These are phyloP conservation scores for Trametes gibbosa DNA, from an alignment of 768 basidiomycete genomes.

Conservation along the genomic window DNA sequence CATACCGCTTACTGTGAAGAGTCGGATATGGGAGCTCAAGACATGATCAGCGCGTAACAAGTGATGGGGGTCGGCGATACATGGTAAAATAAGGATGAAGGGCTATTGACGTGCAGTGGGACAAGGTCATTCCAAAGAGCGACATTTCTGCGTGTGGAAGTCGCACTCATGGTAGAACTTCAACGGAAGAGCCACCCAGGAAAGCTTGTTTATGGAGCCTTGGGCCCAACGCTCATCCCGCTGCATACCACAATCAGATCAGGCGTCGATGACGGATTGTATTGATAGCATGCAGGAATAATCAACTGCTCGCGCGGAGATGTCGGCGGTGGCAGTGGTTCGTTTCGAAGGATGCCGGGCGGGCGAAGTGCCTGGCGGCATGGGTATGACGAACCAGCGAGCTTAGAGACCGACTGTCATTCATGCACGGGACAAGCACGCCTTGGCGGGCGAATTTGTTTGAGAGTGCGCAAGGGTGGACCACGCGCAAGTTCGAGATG, in stretches of 20 bases:
- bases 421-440: constrained; percentile 39
- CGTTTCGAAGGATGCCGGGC: constrained; percentile 28
- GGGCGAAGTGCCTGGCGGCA: constrained; percentile 39
- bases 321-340: constrained; percentile 47
- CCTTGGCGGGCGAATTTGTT: constrained; percentile 45
- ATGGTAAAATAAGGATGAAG: no score
- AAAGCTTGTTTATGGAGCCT: no score
- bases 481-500: constrained; percentile 34
- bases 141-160: no score
- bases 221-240: constrained; percentile 27
- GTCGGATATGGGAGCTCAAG: no score
- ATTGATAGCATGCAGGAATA: constrained; percentile 32
- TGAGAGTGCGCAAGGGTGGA: constrained; percentile 30
- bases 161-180: no score
- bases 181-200: no score
- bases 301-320: constrained; percentile 39
- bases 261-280: constrained; percentile 29
- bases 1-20: no score
- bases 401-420: constrained; percentile 37
- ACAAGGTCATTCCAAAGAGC: no score
- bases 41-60: no score
- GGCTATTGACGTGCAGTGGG: no score
- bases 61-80: no score
- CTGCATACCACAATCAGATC: constrained; percentile 25
- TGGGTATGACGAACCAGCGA: constrained; percentile 36